A percentile compares a stretch with the other conserved stretches of the same genome.
These are phyloP conservation scores for Monosporascus sp. DNA, from an alignment of 2,329 filamentous ascomycete species.

Conservation along the genomic window DNA sequence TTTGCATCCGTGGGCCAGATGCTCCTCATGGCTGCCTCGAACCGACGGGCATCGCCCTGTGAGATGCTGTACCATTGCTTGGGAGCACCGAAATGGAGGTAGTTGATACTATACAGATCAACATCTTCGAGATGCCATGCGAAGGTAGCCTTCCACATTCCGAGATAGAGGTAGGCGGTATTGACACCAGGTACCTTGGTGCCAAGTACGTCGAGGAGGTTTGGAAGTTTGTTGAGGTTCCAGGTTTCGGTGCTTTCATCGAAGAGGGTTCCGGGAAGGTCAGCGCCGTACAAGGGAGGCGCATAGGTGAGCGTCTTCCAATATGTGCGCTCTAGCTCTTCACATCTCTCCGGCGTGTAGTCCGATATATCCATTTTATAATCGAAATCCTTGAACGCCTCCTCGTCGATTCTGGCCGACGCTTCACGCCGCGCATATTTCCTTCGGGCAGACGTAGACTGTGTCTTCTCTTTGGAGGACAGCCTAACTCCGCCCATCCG, in stretches of 20 bases:
- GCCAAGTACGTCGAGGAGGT: conserved; percentile 86
- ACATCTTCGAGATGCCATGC: conserved; percentile 99
- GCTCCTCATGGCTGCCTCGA: conserved; percentile 91
- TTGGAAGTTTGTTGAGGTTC: conserved; percentile 94
- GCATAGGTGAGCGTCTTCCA: conserved; percentile 98
- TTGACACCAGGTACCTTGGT: conserved; percentile 97
- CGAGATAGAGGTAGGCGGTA: conserved; percentile 93
- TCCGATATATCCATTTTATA: conserved; percentile 85
- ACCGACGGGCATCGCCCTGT: conserved; percentile 85
- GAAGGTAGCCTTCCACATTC: conserved; percentile 99
- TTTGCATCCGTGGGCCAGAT: conserved; percentile 95
- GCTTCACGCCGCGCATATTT: conserved; percentile 79
- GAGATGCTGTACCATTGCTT: conserved; percentile 99
- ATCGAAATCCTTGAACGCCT: conserved; percentile 84
- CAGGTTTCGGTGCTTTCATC: conserved; percentile 77
- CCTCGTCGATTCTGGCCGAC: conserved; percentile 78
- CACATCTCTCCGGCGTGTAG: conserved; percentile 85
- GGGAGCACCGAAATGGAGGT: conserved; percentile 95
- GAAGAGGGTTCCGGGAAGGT: conserved; percentile 93
- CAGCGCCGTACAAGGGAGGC: conserved; percentile 89
- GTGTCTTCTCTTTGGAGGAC: conserved; percentile 53
- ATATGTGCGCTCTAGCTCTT: conserved; percentile 89
- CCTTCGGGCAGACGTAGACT: conserved; percentile 79
- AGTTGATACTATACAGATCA: conserved; percentile 99
- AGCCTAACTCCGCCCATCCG: conserved; percentile 46